Evolutionary conservation across 441 rosid species (phyloP).

Genomic region (Sinapis alba): DNA sequence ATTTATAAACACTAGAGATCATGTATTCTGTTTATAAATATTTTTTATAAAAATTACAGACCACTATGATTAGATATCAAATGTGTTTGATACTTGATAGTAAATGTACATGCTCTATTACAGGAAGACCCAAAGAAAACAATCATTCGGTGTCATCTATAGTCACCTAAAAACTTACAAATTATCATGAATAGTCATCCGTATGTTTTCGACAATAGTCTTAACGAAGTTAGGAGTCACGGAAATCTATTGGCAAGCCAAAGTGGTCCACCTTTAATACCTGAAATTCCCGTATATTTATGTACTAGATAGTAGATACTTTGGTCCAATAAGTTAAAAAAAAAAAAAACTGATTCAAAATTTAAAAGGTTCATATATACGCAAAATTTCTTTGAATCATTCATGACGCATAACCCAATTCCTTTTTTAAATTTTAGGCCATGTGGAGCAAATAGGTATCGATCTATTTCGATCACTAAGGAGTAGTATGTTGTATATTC

Average conservation of each 20-base stretch:
- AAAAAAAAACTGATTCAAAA: neutral
- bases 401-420: neutral
- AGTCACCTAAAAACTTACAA: neutral
- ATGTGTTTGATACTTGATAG: neutral
- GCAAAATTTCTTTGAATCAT: neutral
- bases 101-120: neutral
- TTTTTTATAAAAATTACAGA: neutral
- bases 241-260: neutral
- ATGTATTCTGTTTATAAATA: neutral
- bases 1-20: neutral
- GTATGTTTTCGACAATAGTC: constrained; percentile 4
- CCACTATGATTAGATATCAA: neutral
- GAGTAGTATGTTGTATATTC: constrained; percentile 25
- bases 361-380: neutral
- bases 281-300: neutral
- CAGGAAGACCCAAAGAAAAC: neutral
- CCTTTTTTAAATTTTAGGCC: constrained; percentile 29
- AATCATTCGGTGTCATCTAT: neutral
- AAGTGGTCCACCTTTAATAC: constrained; percentile 20
- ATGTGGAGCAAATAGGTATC: constrained; percentile 14
- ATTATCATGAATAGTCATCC: constrained; percentile 1
- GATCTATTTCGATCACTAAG: constrained; percentile 35
- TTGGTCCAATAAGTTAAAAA: constrained; percentile 13
- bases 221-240: neutral
- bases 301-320: neutral